Evolutionary conservation across 2,329 filamentous ascomycete species (phyloP).

Genomic region (Epichloe glyceriae): DNA sequence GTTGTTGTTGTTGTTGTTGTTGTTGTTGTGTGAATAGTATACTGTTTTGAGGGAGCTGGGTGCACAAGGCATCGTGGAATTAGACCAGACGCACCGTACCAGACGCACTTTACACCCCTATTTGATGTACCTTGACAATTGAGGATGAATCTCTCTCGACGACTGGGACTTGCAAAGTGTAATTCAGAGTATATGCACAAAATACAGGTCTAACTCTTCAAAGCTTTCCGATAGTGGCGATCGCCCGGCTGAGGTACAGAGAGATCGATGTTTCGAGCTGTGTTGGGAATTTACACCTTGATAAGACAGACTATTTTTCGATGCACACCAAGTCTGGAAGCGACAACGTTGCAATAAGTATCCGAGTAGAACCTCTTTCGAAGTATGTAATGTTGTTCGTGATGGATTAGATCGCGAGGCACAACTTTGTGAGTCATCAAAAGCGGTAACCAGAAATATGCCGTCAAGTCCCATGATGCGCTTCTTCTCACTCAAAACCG

Average conservation of each 20-base stretch:
- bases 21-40: not conserved
- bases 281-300: not conserved
- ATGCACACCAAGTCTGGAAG: not conserved
- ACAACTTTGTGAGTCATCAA: not conserved
- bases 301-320: not conserved
- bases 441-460: too few relatives aligned
- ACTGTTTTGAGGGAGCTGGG: not conserved
- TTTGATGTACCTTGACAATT: too few relatives aligned
- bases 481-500: constrained; percentile 28
- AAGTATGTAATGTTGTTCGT: not conserved
- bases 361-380: not conserved
- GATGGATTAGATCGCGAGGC: not conserved
- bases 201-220: too few relatives aligned
- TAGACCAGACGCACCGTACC: not conserved
- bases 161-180: too few relatives aligned
- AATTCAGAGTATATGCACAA: too few relatives aligned
- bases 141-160: too few relatives aligned
- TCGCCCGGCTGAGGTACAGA: too few relatives aligned
- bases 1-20: too few relatives aligned
- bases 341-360: not conserved
- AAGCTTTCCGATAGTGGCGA: too few relatives aligned
- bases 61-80: not conserved
- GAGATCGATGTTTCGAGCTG: too few relatives aligned
- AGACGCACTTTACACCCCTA: not conserved
- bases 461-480: not conserved